These are phyloP conservation scores for Microbotryomycetes sp. DNA, from an alignment of 1,284 basidiomycete species.

Conservation along the genomic window DNA sequence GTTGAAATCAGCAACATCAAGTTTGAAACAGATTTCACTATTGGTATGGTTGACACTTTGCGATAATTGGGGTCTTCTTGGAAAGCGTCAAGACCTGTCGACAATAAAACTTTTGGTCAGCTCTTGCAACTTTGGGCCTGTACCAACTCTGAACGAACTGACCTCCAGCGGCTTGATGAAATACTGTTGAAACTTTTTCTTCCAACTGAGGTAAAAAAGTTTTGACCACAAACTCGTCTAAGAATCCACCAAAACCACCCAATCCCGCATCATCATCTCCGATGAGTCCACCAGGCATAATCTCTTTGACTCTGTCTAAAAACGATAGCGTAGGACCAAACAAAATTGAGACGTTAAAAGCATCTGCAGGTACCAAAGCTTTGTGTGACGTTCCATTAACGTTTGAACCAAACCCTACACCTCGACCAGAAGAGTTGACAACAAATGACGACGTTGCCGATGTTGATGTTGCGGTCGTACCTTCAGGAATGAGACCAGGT, in stretches of 20 bases:
- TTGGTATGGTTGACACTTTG: conserved; percentile 59
- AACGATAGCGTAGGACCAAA: conserved; percentile 90
- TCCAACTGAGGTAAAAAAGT: conserved; percentile 92
- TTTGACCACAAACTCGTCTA: conserved; percentile 91
- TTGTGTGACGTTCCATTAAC: conserved; percentile 57
- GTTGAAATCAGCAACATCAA: conserved; percentile 86
- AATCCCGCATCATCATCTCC: conserved; percentile 54
- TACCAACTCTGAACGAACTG: conserved; percentile 30
- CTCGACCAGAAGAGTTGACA: conserved; percentile 10
- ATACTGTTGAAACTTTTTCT: conserved; percentile 82
- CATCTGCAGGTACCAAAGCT: conserved; percentile 78
- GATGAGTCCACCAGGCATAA: conserved; percentile 62
- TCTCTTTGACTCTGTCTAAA: conserved; percentile 60
- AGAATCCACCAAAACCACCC: conserved; percentile 60
- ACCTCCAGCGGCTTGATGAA: conserved; percentile 79
- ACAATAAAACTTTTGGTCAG: background rate
- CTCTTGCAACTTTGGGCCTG: background rate
- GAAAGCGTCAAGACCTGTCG: conserved; percentile 70
- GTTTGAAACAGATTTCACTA: conserved; percentile 55
- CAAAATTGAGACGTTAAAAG: conserved; percentile 88
- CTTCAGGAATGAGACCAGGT: conserved; percentile 61
- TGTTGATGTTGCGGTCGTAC: conserved; percentile 7
- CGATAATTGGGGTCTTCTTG: conserved; percentile 63
- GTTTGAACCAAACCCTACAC: conserved; percentile 12
- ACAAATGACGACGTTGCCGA: background rate